Conservation (phyloP, 1,284 basidiomycete species). For the Apiotrichum montevideense region DNA sequence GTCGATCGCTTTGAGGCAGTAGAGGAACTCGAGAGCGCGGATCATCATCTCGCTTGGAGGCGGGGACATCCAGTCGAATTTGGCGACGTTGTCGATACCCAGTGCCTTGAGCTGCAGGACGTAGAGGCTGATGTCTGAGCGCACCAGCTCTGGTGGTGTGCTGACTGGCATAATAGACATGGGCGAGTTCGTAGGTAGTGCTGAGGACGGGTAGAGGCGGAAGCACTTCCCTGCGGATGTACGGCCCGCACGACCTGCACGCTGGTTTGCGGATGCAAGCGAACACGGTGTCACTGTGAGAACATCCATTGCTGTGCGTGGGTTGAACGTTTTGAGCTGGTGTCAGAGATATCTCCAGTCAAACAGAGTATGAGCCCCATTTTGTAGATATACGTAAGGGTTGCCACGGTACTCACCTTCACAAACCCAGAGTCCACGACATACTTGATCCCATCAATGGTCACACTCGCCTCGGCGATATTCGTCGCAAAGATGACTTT, state of each 20-base stretch:
- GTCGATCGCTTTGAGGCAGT: conserved; percentile 51
- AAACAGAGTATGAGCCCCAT: not conserved
- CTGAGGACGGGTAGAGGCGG: conserved; percentile 72
- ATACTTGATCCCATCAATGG: conserved; percentile 89
- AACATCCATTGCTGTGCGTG: conserved; percentile 72
- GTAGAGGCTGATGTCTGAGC: conserved; percentile 79
- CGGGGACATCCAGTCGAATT: conserved; percentile 84
- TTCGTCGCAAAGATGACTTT: conserved; percentile 94
- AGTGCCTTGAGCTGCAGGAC: conserved; percentile 89
- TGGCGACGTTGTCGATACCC: conserved; percentile 78
- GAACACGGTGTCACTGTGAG: conserved; percentile 73
- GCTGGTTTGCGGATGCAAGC: conserved; percentile 74
- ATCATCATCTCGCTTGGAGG: conserved; percentile 82
- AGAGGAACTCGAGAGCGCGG: conserved; percentile 65
- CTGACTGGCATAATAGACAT: conserved; percentile 51
- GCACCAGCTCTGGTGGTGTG: conserved; percentile 81
- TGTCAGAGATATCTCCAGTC: conserved; percentile 9
- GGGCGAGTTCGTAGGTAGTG: conserved; percentile 53
- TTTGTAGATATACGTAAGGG: not conserved
- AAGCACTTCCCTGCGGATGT: conserved; percentile 87
- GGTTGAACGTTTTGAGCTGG: conserved; percentile 77
- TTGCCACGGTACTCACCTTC: conserved; percentile 57
- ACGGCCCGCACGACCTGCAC: conserved; percentile 83
- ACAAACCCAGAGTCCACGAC: conserved; percentile 95
- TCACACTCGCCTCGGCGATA: conserved; percentile 95